Evolutionary conservation across 2,329 filamentous ascomycete species (phyloP), one percentile per base, ranked within the genome.

Genomic region (Talaromyces funiculosus): DNA sequence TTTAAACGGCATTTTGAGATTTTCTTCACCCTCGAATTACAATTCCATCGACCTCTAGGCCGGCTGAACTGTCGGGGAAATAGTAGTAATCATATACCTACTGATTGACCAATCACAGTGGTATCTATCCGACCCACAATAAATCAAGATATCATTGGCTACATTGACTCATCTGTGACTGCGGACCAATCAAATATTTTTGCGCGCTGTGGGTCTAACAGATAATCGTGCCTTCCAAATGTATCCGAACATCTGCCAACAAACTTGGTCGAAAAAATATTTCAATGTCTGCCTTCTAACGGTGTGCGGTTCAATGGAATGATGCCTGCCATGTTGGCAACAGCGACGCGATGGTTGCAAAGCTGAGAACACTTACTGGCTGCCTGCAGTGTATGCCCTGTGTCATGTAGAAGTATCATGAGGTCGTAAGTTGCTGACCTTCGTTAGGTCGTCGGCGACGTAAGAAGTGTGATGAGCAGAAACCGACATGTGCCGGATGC

Each of bases 401-500:
- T 24, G n/a, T 14, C n/a, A 20, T n/a, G 6, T 16, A 6, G 20
- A 29, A 4, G 10, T 1, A 14, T 33, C 47, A 35, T 2, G 16
- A 4, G 10, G 18, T 8, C 3, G n/a, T 4, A 22, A 5, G n/a
- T 35, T 51, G 20, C 33, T 4, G 29, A 6, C 1, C 4, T 18
- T 40, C 22, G 31, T 18, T 38, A 61, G 59, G 59, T 31, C 53
- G 59, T 1, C 42, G 53, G 51, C 53, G 59, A 38, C 59, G 59
- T 14, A 61, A 61, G 6, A 61, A 61, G 26, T 61, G 59, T 45
- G 59, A 55, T 20, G 59, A 61, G 35, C 31, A 24, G 10, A 61
- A 61, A 29, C 59, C 59, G 22, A 7, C 16, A 0, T 61, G 59
- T 16, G 33, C 16, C 1, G 53, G 33, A 22, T 61, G 59, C 45